A percentile compares a stretch with the other conserved stretches of the same genome.
Evolutionary conservation across 2,329 filamentous ascomycete genomes (phyloP).

Genomic region (Ophiostoma sp.): DNA sequence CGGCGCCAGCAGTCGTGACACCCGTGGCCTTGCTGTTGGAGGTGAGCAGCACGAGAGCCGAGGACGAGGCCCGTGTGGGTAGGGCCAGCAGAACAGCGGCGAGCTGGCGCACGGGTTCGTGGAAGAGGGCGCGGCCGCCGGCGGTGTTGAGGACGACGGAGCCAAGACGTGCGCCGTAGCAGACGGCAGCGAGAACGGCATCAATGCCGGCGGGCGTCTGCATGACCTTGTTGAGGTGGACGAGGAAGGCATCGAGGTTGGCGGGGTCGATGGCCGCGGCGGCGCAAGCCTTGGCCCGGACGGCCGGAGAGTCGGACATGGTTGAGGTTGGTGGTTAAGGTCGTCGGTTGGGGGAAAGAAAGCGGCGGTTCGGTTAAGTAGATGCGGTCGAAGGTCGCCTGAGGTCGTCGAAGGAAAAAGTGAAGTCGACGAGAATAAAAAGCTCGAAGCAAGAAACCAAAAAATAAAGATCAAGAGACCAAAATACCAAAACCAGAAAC

Average conservation of each 20-base stretch:
- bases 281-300: conserved; percentile 23
- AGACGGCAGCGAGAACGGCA: conserved; percentile 65
- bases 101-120: conserved; percentile 50
- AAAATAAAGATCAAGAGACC: neutral
- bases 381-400: neutral
- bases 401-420: neutral
- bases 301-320: conserved; percentile 31
- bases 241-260: conserved; percentile 54
- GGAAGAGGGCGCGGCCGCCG: conserved; percentile 58
- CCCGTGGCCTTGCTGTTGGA: conserved; percentile 3
- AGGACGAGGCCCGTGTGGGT: conserved; percentile 49
- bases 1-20: conserved; percentile 23
- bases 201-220: conserved; percentile 70
- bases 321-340: neutral
- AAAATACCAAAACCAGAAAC: neutral
- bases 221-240: conserved; percentile 62
- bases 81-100: conserved; percentile 54
- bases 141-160: conserved; percentile 53
- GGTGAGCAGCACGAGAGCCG: conserved; percentile 40
- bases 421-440: neutral
- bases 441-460: neutral
- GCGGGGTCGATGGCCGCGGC: conserved; percentile 35
- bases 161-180: conserved; percentile 64
- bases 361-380: neutral
- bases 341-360: neutral